Evolutionary conservation across 2,329 filamentous ascomycete species (phyloP).

Genomic region (Hypoxylon rubiginosum): DNA sequence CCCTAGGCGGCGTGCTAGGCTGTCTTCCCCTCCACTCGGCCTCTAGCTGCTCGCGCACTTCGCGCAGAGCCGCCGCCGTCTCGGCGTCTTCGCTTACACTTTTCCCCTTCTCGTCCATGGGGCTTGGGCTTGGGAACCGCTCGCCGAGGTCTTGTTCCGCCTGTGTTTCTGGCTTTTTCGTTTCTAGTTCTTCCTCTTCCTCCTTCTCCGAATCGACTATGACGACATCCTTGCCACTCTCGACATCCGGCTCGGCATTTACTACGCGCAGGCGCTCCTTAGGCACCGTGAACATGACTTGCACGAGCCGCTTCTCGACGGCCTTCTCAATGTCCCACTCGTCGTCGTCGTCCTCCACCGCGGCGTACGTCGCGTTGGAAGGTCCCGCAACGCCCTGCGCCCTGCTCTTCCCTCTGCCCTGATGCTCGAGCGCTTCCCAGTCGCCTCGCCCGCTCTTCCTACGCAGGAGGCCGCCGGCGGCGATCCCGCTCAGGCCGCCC

Average conservation of each 20-base stretch:
- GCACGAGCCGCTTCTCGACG: slow-evolving; percentile 77
- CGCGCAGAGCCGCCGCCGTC: slow-evolving; percentile 44
- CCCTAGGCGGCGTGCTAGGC: slow-evolving; percentile 19
- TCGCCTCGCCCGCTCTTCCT: slow-evolving; percentile 68
- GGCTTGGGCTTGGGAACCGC: slow-evolving; percentile 26
- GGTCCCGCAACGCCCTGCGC: slow-evolving; percentile 31
- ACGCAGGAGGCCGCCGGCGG: slow-evolving; percentile 60
- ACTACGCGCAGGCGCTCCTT: slow-evolving; percentile 90
- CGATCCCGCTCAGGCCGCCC: slow-evolving; percentile 61
- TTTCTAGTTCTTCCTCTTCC: slow-evolving; percentile 16
- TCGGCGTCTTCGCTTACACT: slow-evolving; percentile 22
- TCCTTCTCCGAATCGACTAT: slow-evolving; percentile 57
- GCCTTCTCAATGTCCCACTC: slow-evolving; percentile 85
- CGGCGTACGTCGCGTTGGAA: slow-evolving; percentile 26
- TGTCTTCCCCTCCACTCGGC: slow-evolving; percentile 41
- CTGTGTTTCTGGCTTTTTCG: slow-evolving; percentile 1
- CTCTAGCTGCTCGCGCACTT: slow-evolving; percentile 44
- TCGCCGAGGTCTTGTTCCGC: slow-evolving; percentile 23
- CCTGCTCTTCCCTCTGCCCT: slow-evolving; percentile 21
- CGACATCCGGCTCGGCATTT: slow-evolving; percentile 75
- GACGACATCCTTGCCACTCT: slow-evolving; percentile 58
- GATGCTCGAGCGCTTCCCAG: slow-evolving; percentile 60
- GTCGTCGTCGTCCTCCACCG: slow-evolving; percentile 69
- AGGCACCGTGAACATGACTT: slow-evolving; percentile 94
- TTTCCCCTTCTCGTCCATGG: slow-evolving; percentile 39